These are phyloP conservation scores for Saxophila tyrrhenica DNA, from an alignment of 495 filamentous ascomycete species.

Conservation along the genomic window DNA sequence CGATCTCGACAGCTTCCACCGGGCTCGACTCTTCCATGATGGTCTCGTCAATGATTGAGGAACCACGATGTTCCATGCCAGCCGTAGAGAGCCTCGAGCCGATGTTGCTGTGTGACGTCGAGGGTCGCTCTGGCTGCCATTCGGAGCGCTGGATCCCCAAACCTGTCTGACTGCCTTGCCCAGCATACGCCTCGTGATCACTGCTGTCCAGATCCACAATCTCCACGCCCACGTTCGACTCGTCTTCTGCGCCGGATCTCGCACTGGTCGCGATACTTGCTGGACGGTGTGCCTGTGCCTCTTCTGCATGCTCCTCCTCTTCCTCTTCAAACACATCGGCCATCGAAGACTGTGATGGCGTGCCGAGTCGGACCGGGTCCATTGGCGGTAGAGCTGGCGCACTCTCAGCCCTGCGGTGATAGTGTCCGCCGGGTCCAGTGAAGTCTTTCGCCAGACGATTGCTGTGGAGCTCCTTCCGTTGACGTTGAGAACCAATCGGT, in stretches of 20 bases:
- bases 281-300: neutral
- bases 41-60: conserved; percentile 35
- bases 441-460: conserved; percentile 67
- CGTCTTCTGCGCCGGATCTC: conserved; percentile 20
- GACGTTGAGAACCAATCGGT: conserved; percentile 32
- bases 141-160: conserved; percentile 23
- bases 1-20: conserved; percentile 28
- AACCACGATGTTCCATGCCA: conserved; percentile 26
- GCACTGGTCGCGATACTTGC: neutral
- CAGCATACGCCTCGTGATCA: conserved; percentile 23
- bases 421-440: conserved; percentile 71
- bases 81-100: conserved; percentile 21
- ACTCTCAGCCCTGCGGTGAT: conserved; percentile 84
- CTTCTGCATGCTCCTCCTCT: conserved; percentile 61
- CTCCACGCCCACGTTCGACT: conserved; percentile 34
- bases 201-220: conserved; percentile 33
- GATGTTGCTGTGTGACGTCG: conserved; percentile 9
- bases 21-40: conserved; percentile 33
- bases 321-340: conserved; percentile 95
- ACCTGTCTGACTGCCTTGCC: conserved; percentile 28
- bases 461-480: conserved; percentile 75
- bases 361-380: conserved; percentile 36
- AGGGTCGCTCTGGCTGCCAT: conserved; percentile 24
- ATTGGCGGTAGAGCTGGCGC: conserved; percentile 81
- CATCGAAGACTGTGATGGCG: conserved; percentile 45